A percentile compares a stretch with the other conserved stretches of the same genome.
Evolutionary conservation across 257 asterid species (phyloP).

Genomic region (Ilex asprella): DNA sequence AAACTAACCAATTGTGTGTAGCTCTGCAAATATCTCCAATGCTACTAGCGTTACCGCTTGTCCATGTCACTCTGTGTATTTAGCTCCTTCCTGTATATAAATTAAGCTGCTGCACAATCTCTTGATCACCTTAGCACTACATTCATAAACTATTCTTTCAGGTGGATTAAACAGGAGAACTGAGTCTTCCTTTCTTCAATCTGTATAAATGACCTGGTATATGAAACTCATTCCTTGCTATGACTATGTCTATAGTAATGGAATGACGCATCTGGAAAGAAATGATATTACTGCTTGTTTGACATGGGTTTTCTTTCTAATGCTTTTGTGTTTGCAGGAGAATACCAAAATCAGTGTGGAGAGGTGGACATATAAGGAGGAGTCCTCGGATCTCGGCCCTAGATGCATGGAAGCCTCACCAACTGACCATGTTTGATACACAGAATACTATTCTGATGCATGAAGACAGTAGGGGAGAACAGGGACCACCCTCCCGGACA

Average conservation of each 20-base stretch:
- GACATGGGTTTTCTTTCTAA: background rate
- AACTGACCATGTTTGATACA: background rate
- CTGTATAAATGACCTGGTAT: too few relatives aligned
- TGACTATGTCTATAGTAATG: background rate
- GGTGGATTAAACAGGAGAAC: background rate
- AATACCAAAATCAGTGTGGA: constrained; percentile 8
- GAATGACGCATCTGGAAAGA: background rate
- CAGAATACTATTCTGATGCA: background rate
- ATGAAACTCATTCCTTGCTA: background rate
- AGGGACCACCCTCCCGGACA: constrained; percentile 6
- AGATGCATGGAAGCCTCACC: constrained; percentile 26
- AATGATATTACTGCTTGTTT: background rate
- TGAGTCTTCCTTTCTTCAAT: background rate
- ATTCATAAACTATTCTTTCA: background rate
- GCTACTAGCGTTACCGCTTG: too few relatives aligned
- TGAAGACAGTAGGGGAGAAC: background rate
- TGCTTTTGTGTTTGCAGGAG: constrained; percentile 8
- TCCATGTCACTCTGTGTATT: background rate
- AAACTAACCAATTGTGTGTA: background rate
- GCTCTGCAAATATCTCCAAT: background rate
- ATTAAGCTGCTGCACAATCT: background rate
- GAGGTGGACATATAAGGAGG: constrained; percentile 30
- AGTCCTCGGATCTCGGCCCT: constrained; percentile 52
- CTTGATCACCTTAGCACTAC: background rate
- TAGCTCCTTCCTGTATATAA: background rate